A percentile compares a stretch with the other conserved stretches of the same genome.
These are phyloP conservation scores for Raddia distichophylla DNA, from an alignment of 176 grass and related monocot genomes.

Conservation along the genomic window DNA sequence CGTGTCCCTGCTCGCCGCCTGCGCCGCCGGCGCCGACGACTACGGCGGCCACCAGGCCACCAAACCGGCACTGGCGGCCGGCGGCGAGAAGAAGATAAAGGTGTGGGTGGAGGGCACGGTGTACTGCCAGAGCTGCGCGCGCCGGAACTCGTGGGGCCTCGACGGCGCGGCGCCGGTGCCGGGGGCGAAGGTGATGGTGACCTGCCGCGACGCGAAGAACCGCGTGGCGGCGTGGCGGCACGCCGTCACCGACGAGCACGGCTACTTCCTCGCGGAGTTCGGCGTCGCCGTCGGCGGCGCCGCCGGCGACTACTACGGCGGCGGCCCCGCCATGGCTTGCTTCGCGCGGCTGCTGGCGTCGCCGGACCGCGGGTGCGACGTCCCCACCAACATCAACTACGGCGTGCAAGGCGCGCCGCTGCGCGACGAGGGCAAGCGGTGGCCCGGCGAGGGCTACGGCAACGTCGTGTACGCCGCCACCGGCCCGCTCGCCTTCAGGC, in stretches of 20 bases:
- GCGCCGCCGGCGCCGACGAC: background rate
- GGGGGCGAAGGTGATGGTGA: conserved; percentile 53
- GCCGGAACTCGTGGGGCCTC: conserved; percentile 45
- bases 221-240: conserved; percentile 38
- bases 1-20: conserved; percentile 28
- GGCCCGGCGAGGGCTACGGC: conserved; percentile 2
- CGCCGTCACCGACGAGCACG: conserved; percentile 31
- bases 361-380: conserved; percentile 54
- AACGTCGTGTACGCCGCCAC: conserved; percentile 44
- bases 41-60: background rate
- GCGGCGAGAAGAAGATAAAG: conserved; percentile 24
- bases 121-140: conserved; percentile 65
- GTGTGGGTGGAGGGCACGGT: conserved; percentile 63
- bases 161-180: conserved; percentile 49
- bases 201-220: conserved; percentile 75
- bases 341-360: conserved; percentile 68
- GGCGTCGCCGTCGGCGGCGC: conserved; percentile 26
- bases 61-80: too few relatives aligned
- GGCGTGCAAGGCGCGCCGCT: conserved; percentile 54
- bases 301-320: background rate
- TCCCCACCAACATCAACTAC: conserved; percentile 59
- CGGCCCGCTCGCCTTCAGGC: conserved; percentile 67
- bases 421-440: conserved; percentile 55
- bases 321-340: conserved; percentile 60
- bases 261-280: conserved; percentile 65